Base-by-base conservation (phyloP, 495 filamentous ascomycete species). In the Pyrenopolyporus hunteri region DNA sequence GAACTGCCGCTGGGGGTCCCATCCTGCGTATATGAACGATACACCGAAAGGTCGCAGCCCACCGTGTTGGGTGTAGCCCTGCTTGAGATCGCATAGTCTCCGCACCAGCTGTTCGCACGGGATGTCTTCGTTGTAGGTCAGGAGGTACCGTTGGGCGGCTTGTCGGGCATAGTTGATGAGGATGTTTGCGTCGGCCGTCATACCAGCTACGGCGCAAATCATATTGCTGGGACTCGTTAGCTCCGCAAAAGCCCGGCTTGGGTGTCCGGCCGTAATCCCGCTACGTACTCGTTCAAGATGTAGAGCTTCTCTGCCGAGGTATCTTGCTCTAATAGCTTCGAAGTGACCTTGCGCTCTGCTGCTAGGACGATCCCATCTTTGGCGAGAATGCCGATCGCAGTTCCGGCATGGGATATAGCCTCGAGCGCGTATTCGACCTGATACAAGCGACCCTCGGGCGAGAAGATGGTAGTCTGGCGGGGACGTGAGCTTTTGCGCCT, bases 271-370 rank as follows among this genome's bases (percentile, higher is more conserved):
- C 20, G 6, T 14, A 17, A 29, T 10, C 11, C 29, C 19, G 13
- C 23, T 19, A 71, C 87, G 56, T 82, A 98, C 94, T 98, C 94
- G 70, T 98, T 98, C 72, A 98, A 81, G 67, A 94, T 96, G 78
- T 98, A 98, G 62, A 98, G 89, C 85, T 98, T 98, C 87, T 98
- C 94, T 25, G 94, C 94, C 22, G 92, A 97, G 48, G 95, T 98
- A 78, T 98, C 94, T 83, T 98, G 94, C 83, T 98, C 94, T 70
- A 98, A 80, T 70, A 98, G 84, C 85, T 98, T 98, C 81, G 93
- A 97, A 53, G 94, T 98, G 67, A 98, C 94, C 81, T 98, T 98
- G 75, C 94, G 87, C 85, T 98, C 94, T n/a, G 94, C 94, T 40
- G 94, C 94, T 45, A 98, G 85, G 56, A 98, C 94, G 72, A 98